These are phyloP conservation scores for Acacia confusa DNA, from an alignment of 306 rosid genomes.

Conservation along the genomic window DNA sequence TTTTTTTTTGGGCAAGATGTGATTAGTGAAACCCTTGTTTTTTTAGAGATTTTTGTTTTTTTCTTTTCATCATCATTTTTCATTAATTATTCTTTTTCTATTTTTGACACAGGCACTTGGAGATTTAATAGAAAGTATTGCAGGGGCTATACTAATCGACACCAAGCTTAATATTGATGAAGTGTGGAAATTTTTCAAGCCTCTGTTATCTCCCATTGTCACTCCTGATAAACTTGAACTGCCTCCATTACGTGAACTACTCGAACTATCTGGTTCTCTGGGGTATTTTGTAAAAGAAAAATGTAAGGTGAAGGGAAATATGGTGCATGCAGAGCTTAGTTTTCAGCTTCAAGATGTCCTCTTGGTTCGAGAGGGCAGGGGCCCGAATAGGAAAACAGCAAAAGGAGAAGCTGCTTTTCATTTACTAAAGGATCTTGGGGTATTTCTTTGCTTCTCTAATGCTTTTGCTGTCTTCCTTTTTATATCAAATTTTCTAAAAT, in stretches of 20 bases:
- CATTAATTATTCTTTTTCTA: slow-evolving; percentile 3
- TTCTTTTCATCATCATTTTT: slow-evolving; percentile 29
- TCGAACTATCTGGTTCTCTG: slow-evolving; percentile 64
- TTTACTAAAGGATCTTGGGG: slow-evolving; percentile 78
- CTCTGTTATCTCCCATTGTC: slow-evolving; percentile 85
- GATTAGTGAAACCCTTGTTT: slow-evolving; percentile 11
- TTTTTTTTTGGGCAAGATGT: background rate
- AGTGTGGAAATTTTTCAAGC: slow-evolving; percentile 82
- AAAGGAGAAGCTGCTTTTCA: slow-evolving; percentile 83
- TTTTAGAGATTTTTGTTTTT: background rate
- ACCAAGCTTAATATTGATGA: slow-evolving; percentile 62
- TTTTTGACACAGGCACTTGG: slow-evolving; percentile 71
- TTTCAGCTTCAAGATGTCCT: slow-evolving; percentile 63
- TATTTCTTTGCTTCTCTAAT: slow-evolving; percentile 37
- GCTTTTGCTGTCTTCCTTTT: background rate
- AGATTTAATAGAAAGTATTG: slow-evolving; percentile 93
- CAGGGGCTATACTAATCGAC: slow-evolving; percentile 88
- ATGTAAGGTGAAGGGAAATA: slow-evolving; percentile 50
- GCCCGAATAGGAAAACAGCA: slow-evolving; percentile 55
- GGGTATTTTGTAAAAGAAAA: slow-evolving; percentile 73
- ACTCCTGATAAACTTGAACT: slow-evolving; percentile 95
- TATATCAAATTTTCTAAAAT: background rate
- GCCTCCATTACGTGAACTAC: slow-evolving; percentile 71
- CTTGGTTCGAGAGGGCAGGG: slow-evolving; percentile 57
- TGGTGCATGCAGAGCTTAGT: slow-evolving; percentile 53